Evolutionary conservation across 1,139 yeast species (phyloP).

Genomic region (Suhomyces bribrorum): DNA sequence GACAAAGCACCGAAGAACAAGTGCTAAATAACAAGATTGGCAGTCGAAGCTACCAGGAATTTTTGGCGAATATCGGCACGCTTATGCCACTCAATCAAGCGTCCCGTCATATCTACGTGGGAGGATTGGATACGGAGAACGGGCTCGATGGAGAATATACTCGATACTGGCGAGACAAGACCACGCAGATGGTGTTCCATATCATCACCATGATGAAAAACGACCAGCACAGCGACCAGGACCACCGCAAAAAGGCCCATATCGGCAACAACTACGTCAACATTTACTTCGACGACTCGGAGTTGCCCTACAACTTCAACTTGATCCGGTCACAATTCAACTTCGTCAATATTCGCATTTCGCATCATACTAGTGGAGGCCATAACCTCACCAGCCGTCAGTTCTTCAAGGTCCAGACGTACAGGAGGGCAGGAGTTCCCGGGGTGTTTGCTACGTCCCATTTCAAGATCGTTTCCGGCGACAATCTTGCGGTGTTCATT

Average conservation of each 20-base stretch:
- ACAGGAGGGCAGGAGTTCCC: conserved; percentile 69
- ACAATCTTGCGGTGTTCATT: conserved; percentile 60
- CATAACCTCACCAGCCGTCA: conserved; percentile 5
- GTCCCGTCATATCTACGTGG: conserved; percentile 58
- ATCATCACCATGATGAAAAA: conserved; percentile 72
- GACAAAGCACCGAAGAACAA: conserved; percentile 63
- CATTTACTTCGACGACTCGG: conserved; percentile 76
- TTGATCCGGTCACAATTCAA: conserved; percentile 77
- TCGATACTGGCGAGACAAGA: conserved; percentile 70
- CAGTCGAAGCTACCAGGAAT: conserved; percentile 59
- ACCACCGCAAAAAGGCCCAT: conserved; percentile 72
- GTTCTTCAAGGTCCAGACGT: conserved; percentile 62
- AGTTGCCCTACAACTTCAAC: conserved; percentile 65
- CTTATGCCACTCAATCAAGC: conserved; percentile 58
- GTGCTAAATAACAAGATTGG: conserved; percentile 68
- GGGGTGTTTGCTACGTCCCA: conserved; percentile 77
- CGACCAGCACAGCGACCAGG: conserved; percentile 38
- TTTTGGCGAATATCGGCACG: conserved; percentile 59
- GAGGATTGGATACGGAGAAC: conserved; percentile 73
- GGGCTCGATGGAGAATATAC: conserved; percentile 78
- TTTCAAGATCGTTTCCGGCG: conserved; percentile 64
- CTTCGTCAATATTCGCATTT: conserved; percentile 74
- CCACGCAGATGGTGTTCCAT: conserved; percentile 73
- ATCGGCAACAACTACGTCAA: conserved; percentile 86
- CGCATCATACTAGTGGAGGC: conserved; percentile 51